Base-by-base conservation (phyloP, 1,139 yeast genomes). In the Candida tunisiensis region DNA sequence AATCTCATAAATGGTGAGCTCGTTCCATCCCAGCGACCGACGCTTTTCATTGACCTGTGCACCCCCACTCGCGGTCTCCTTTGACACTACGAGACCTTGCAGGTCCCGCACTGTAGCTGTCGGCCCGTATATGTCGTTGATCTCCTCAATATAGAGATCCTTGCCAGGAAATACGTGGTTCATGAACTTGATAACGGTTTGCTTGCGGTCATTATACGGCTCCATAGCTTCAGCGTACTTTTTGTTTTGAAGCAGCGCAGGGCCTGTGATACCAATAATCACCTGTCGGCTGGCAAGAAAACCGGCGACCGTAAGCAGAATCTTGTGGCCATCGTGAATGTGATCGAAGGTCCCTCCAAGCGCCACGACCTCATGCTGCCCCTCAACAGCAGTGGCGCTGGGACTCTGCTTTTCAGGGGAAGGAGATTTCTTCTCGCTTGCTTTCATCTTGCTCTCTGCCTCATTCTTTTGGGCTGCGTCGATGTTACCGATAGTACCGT, bases 291-390 rank as follows among this genome's bases (percentile, higher is more conserved):
- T 42, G 0, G 91, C 61, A 9, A 80, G 39, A 42, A 71, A 83
- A 0, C 73, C 69, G 0, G 92, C 64, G 38, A 80, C 58, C 0
- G 93, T 74, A 6, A 91, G 57, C 13, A 91, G 55, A 17, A 88
- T 73, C 48, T 79, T 82, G 51, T 91, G 99, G 0, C 98, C 99
- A 44, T 78, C 93, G 42, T 91, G 99, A 21, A 91, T 47, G 51
- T 91, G 96, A 46, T 91, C 99, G 55, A 91, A 91, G 0, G 98
- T 91, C 0, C 99, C 99, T 1, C 98, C 98, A 1, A 85, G 73
- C 1, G 92, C 92, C 9, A 55, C 54, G 4, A 38, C 43, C 8
- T 34, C 37, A 28, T 39, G 44, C 19, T 35, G 36, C 33, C 33
- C 35, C 18, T 36, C 39, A 19, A 26, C 34, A 2, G 28, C 29